A percentile compares a stretch with the other conserved stretches of the same genome.
Evolutionary conservation across 1,284 basidiomycete species (phyloP).

Genomic region (Ganoderma meredithae): DNA sequence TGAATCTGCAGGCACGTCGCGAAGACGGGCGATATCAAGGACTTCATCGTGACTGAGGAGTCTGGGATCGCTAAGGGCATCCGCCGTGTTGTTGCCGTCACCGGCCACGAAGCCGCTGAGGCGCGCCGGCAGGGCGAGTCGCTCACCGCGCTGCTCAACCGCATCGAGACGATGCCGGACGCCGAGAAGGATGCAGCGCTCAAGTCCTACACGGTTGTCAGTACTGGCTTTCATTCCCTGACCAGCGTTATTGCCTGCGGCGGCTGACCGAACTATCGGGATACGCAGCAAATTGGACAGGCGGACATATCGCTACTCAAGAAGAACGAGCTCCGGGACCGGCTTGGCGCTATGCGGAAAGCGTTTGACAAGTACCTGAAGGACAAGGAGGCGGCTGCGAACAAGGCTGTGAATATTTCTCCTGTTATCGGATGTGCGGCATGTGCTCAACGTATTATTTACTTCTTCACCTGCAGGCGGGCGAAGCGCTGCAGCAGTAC

Average conservation of each 20-base stretch:
- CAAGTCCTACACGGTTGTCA: constrained; percentile 82
- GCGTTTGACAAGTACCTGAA: constrained; percentile 88
- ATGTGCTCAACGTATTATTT: background rate
- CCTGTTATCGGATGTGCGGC: background rate
- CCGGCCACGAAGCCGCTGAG: constrained; percentile 91
- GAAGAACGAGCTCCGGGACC: constrained; percentile 85
- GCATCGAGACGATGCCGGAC: constrained; percentile 70
- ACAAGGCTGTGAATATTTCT: constrained; percentile 75
- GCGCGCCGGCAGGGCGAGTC: constrained; percentile 78
- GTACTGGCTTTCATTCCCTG: constrained; percentile 39
- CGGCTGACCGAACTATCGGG: background rate
- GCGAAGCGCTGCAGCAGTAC: constrained; percentile 74
- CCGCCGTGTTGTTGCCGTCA: constrained; percentile 93
- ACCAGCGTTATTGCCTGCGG: background rate
- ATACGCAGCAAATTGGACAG: constrained; percentile 83
- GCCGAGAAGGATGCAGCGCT: constrained; percentile 88
- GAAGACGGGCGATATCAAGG: constrained; percentile 95
- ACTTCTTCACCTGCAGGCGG: constrained; percentile 55
- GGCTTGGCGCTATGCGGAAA: constrained; percentile 77
- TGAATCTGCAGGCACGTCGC: constrained; percentile 77
- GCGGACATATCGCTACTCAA: constrained; percentile 88
- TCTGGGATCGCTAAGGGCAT: constrained; percentile 98
- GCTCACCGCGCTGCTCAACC: constrained; percentile 70
- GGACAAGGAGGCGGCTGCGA: constrained; percentile 80
- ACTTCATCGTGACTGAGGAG: constrained; percentile 95